Conservation (phyloP, 345 rosid species). For the Moricandia arvensis region DNA sequence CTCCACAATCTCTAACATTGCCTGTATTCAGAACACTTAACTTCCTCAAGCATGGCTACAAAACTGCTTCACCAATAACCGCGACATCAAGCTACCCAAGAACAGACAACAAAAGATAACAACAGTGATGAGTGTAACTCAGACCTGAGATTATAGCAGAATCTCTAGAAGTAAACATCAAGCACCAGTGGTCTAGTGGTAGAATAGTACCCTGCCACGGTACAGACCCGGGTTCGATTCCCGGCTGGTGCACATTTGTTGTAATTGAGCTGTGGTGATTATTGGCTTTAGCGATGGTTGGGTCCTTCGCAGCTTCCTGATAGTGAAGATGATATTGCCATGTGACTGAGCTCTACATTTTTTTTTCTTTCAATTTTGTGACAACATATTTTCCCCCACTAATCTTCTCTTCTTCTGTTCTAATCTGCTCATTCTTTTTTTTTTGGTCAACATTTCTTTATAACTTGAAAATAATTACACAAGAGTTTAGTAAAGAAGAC, state of each 20-base stretch:
- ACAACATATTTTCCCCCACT: neutral
- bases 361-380: neutral
- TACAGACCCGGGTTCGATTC: constrained; percentile 68
- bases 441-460: too few relatives aligned
- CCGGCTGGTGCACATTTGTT: constrained; percentile 1
- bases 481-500: too few relatives aligned
- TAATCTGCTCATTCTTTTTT: too few relatives aligned
- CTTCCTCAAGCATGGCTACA: constrained; percentile 72
- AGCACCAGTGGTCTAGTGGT: constrained; percentile 87
- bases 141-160: constrained; percentile 68
- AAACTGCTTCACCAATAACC: constrained; percentile 48
- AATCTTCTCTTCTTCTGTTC: neutral
- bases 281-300: neutral
- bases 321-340: too few relatives aligned
- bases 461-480: too few relatives aligned
- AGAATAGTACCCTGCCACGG: constrained; percentile 81
- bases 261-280: neutral
- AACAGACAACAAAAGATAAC: neutral
- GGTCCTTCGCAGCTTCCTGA: neutral
- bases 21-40: constrained; percentile 68
- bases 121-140: neutral
- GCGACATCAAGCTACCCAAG: constrained; percentile 19
- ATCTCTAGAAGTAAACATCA: constrained; percentile 47
- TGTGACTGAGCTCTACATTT: neutral
- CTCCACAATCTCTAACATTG: constrained; percentile 87